phyloP scores from a whole-genome alignment of 2,329 filamentous ascomycete species.

The Salinomyces thailandicus region DNA sequence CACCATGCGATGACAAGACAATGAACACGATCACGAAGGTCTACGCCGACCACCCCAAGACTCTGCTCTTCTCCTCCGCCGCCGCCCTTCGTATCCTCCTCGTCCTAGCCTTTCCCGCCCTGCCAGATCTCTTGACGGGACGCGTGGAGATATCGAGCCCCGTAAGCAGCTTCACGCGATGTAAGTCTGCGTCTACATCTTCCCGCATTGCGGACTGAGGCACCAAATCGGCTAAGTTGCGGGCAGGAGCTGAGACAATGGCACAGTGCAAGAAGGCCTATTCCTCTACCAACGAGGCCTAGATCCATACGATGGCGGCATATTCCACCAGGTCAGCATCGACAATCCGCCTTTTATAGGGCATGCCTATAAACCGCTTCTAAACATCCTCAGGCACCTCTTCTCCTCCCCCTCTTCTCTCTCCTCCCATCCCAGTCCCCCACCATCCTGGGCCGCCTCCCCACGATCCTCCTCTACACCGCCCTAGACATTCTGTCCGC shows the following conservation, averaged over 20 bases:
- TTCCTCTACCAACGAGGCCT: conserved; percentile 95
- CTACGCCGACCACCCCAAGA: conserved; percentile 36
- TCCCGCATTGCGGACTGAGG: background rate
- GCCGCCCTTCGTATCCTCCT: conserved; percentile 69
- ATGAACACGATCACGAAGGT: conserved; percentile 13
- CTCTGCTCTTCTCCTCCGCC: conserved; percentile 62
- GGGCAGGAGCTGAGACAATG: conserved; percentile 20
- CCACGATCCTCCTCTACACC: conserved; percentile 72
- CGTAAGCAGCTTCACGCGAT: conserved; percentile 93
- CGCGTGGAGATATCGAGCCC: conserved; percentile 96
- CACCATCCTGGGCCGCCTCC: conserved; percentile 25
- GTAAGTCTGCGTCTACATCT: conserved; percentile 47
- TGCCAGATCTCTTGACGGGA: conserved; percentile 76
- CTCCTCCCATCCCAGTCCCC: conserved; percentile 65
- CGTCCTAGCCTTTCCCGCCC: conserved; percentile 67
- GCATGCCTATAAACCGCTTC: background rate
- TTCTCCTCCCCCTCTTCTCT: conserved; percentile 84
- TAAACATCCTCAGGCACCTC: conserved; percentile 66
- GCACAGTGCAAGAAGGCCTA: conserved; percentile 80
- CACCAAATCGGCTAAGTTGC: conserved; percentile 7
- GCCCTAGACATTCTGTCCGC: conserved; percentile 73
- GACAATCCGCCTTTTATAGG: background rate
- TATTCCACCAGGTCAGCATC: conserved; percentile 51
- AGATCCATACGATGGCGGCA: conserved; percentile 91
- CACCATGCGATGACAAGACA: background rate